Conservation (phyloP, 305 asterid genomes). For the Stenogyne calaminthoides region DNA sequence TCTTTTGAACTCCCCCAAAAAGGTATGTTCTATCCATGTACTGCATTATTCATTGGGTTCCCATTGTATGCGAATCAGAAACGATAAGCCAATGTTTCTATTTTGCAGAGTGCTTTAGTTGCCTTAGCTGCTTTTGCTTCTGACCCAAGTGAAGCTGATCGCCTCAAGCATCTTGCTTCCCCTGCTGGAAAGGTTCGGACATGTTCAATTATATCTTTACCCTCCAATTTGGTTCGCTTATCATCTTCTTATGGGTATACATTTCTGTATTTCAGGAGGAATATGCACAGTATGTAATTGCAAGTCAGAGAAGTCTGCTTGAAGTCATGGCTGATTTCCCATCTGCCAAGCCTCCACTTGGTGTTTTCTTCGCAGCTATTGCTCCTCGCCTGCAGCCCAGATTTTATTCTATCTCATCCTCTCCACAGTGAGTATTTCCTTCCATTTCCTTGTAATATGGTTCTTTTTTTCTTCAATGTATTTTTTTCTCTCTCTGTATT, state of each 20-base stretch:
- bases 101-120: conserved; percentile 69
- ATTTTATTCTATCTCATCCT: conserved; percentile 95
- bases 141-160: conserved; percentile 81
- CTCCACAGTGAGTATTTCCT: conserved; percentile 67
- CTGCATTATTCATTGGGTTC: background rate
- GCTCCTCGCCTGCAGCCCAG: conserved; percentile 94
- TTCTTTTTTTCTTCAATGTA: background rate
- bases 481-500: background rate
- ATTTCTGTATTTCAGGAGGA: conserved; percentile 63
- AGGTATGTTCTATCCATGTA: conserved; percentile 42
- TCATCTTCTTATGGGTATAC: conserved; percentile 26
- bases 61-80: background rate
- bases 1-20: conserved; percentile 86
- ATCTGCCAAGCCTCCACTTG: conserved; percentile 88
- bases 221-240: background rate
- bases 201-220: background rate
- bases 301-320: conserved; percentile 85
- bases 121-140: conserved; percentile 87
- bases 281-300: conserved; percentile 78
- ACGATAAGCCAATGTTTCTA: conserved; percentile 10
- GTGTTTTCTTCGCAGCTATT: conserved; percentile 95
- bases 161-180: conserved; percentile 79
- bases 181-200: conserved; percentile 93
- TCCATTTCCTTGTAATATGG: background rate
- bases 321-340: conserved; percentile 94